Conservation (phyloP, 208 protist genomes). For the Leishmania aethiopica region DNA sequence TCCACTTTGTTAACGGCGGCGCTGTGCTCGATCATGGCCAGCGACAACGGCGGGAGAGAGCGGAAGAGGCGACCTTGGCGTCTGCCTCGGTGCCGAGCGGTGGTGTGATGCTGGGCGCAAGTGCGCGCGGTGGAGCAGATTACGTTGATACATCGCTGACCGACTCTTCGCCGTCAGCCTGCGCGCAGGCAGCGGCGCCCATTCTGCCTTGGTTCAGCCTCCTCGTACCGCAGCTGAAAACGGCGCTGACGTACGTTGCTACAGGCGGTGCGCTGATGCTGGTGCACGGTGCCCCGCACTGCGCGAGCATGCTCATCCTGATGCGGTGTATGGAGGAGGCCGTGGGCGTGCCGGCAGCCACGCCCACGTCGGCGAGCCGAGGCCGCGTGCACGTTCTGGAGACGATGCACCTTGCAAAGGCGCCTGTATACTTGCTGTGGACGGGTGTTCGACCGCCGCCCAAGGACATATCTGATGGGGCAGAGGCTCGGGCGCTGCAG, state of each 20-base stretch:
- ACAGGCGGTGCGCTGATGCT: conserved; percentile 68
- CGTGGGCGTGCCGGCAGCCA: background rate
- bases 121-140: background rate
- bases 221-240: conserved; percentile 71
- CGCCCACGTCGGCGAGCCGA: background rate
- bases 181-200: background rate
- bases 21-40: conserved; percentile 83
- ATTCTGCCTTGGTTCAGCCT: conserved; percentile 80
- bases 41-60: conserved; percentile 30
- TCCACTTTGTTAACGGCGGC: conserved; percentile 82
- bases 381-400: conserved; percentile 41
- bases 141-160: background rate
- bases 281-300: conserved; percentile 74
- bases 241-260: conserved; percentile 48
- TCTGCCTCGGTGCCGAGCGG: background rate
- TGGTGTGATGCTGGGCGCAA: background rate
- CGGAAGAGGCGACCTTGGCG: background rate
- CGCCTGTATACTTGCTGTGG: conserved; percentile 72
- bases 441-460: background rate
- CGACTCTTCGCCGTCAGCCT: background rate
- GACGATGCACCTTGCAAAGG: conserved; percentile 78
- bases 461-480: background rate
- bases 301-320: conserved; percentile 72
- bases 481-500: background rate
- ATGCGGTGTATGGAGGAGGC: conserved; percentile 45